These are phyloP conservation scores for Cryphonectria carpinicola DNA, from an alignment of 2,329 filamentous ascomycete genomes.

Conservation along the genomic window DNA sequence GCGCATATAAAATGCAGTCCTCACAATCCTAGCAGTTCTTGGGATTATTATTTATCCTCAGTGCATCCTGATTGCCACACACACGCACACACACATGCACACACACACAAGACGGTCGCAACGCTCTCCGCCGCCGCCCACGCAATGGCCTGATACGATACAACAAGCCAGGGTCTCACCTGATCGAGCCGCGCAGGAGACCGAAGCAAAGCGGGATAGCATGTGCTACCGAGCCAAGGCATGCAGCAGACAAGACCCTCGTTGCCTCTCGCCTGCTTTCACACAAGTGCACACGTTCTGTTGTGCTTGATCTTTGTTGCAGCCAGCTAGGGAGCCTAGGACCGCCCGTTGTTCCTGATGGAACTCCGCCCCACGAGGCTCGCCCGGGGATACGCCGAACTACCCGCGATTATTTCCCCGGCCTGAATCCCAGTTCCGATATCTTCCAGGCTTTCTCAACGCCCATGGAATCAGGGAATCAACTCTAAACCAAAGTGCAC, in stretches of 20 bases:
- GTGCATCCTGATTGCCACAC: no score
- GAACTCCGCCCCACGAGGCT: neutral
- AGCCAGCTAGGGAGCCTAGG: neutral
- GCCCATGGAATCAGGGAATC: neutral
- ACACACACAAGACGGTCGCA: neutral
- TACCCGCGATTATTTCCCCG: constrained; percentile 16
- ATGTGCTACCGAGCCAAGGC: neutral
- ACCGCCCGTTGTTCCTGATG: neutral
- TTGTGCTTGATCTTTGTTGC: neutral
- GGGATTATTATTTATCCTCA: constrained; percentile 9
- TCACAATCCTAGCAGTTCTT: neutral
- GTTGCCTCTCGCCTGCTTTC: neutral
- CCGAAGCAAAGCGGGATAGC: neutral
- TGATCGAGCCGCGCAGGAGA: neutral
- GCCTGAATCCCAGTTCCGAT: neutral
- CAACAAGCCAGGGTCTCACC: neutral
- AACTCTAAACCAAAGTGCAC: neutral
- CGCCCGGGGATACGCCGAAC: constrained; percentile 17
- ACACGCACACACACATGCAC: neutral
- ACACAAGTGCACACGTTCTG: neutral
- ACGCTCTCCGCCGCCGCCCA: neutral
- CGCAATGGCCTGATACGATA: constrained; percentile 2
- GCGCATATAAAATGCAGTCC: constrained; percentile 17
- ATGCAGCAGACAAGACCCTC: neutral
- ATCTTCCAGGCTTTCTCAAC: neutral